Evolutionary conservation across 768 basidiomycete genomes (phyloP).

Genomic region (Melanogaster broomeanus): DNA sequence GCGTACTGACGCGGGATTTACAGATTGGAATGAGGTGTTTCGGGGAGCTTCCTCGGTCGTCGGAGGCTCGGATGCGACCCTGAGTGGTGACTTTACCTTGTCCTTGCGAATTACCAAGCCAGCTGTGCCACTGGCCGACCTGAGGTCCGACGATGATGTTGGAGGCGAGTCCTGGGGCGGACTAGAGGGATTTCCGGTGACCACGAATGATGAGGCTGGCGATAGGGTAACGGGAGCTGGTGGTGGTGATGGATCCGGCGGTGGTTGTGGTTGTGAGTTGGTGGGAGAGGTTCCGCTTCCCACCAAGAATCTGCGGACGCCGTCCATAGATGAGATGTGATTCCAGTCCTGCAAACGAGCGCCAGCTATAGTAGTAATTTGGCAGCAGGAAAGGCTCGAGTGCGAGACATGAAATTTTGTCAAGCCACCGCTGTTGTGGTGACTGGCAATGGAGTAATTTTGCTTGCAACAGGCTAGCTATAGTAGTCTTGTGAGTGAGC

Average conservation of each 20-base stretch:
- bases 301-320: constrained; percentile 65
- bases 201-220: constrained; percentile 23
- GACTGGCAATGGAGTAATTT: too few relatives aligned
- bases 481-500: background rate
- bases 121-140: constrained; percentile 20
- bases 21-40: constrained; percentile 27
- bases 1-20: constrained; percentile 16
- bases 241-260: constrained; percentile 17
- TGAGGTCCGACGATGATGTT: constrained; percentile 27
- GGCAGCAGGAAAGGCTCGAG: background rate
- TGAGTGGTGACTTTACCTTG: constrained; percentile 35
- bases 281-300: constrained; percentile 38
- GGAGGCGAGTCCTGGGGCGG: constrained; percentile 44
- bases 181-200: constrained; percentile 42
- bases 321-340: constrained; percentile 53
- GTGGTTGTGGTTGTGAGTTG: constrained; percentile 31
- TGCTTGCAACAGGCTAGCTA: too few relatives aligned
- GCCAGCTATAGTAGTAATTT: constrained; percentile 6
- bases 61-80: constrained; percentile 24
- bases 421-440: background rate
- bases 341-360: constrained; percentile 2
- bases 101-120: constrained; percentile 57
- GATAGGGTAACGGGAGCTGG: constrained; percentile 21
- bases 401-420: constrained; percentile 20
- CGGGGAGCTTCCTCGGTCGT: constrained; percentile 22